Evolutionary conservation across 495 filamentous ascomycete species (phyloP).

Genomic region (Jackrogersella minutella): DNA sequence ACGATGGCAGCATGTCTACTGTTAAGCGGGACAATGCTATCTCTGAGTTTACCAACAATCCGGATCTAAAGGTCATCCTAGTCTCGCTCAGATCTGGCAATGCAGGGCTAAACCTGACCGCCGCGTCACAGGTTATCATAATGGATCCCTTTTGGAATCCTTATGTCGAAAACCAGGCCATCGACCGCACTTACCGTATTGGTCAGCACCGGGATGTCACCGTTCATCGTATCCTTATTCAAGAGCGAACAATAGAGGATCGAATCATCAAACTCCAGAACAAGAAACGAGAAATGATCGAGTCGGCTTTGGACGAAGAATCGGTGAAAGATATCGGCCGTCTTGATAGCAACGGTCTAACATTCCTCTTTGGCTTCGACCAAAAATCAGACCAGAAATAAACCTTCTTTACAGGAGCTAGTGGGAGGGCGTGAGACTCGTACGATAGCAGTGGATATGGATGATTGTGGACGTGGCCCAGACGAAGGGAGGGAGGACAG

Average conservation of each 20-base stretch:
- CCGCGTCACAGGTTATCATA: conserved; percentile 86
- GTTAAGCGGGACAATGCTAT: conserved; percentile 75
- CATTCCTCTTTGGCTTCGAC: conserved; percentile 7
- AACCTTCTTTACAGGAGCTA: no score
- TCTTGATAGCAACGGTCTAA: neutral
- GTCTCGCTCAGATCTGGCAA: conserved; percentile 92
- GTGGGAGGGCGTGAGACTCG: no score
- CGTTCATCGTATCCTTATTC: conserved; percentile 80
- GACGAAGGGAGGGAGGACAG: no score
- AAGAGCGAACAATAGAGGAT: conserved; percentile 85
- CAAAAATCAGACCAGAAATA: neutral
- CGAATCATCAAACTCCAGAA: conserved; percentile 83
- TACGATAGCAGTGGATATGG: no score
- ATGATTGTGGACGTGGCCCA: no score
- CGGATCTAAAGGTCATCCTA: conserved; percentile 76
- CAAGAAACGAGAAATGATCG: conserved; percentile 78
- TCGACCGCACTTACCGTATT: conserved; percentile 90
- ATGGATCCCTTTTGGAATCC: conserved; percentile 97
- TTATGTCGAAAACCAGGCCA: conserved; percentile 90
- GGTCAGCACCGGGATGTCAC: conserved; percentile 79
- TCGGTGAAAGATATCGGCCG: neutral
- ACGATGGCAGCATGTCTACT: conserved; percentile 83
- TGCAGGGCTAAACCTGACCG: conserved; percentile 84
- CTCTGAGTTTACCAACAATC: conserved; percentile 70
- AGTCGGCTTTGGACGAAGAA: conserved; percentile 64